A percentile compares a stretch with the other conserved stretches of the same genome.
Evolutionary conservation across 2,329 filamentous ascomycete genomes (phyloP).

Genomic region (Macrophomina tecta): DNA sequence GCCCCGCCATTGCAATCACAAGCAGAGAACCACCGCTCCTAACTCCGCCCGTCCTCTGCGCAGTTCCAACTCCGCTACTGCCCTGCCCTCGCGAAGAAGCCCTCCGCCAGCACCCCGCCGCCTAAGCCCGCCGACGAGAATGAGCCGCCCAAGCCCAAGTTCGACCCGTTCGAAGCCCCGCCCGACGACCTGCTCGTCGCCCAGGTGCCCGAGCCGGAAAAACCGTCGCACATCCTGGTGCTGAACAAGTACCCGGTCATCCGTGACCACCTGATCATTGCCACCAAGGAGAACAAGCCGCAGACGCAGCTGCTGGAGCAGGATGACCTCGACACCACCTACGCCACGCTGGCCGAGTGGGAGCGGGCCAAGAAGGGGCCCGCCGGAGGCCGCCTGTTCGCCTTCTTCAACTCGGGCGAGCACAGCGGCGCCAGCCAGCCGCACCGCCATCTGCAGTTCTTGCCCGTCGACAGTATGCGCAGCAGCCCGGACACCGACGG

Average conservation of each 20-base stretch:
- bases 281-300: slow-evolving; percentile 66
- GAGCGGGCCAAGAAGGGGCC: slow-evolving; percentile 37
- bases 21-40: slow-evolving; percentile 5
- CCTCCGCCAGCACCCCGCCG: slow-evolving; percentile 39
- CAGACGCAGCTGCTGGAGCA: slow-evolving; percentile 69
- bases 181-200: slow-evolving; percentile 60
- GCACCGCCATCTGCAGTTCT: slow-evolving; percentile 74
- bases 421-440: slow-evolving; percentile 75
- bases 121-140: slow-evolving; percentile 25
- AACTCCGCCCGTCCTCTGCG: slow-evolving; percentile 16
- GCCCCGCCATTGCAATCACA: not conserved
- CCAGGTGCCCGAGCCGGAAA: slow-evolving; percentile 48
- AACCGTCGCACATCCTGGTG: slow-evolving; percentile 66
- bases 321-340: slow-evolving; percentile 66
- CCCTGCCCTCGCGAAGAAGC: slow-evolving; percentile 71
- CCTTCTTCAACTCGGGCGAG: slow-evolving; percentile 73
- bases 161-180: slow-evolving; percentile 70
- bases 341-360: slow-evolving; percentile 67
- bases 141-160: slow-evolving; percentile 32
- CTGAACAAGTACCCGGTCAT: slow-evolving; percentile 79
- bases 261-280: slow-evolving; percentile 73
- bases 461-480: slow-evolving; percentile 68
- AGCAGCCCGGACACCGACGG: slow-evolving; percentile 50
- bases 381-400: slow-evolving; percentile 57
- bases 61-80: slow-evolving; percentile 78